A percentile compares a stretch with the other conserved stretches of the same genome.
Evolutionary conservation across 306 rosid species (phyloP).

Genomic region (Albizia julibrissin): DNA sequence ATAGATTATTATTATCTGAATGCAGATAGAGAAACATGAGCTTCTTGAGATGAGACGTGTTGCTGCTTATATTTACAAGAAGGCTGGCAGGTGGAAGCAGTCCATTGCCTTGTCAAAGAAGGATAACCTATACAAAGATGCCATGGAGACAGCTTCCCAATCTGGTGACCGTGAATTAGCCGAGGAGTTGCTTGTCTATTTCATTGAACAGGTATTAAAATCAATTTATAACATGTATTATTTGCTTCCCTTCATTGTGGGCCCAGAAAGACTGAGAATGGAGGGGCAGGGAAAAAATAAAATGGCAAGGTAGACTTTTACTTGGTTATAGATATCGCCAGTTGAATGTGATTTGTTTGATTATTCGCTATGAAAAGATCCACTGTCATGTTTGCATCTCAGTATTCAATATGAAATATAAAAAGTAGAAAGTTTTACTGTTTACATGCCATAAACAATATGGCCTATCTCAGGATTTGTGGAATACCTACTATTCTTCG

Average conservation of each 20-base stretch:
- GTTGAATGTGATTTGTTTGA: slow-evolving; percentile 17
- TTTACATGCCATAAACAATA: background rate
- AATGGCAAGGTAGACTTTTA: background rate
- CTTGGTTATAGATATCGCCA: background rate
- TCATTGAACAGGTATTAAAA: slow-evolving; percentile 80
- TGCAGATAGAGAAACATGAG: slow-evolving; percentile 96
- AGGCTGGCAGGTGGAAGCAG: slow-evolving; percentile 99
- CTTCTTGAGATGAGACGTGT: slow-evolving; percentile 99
- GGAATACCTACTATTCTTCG: background rate
- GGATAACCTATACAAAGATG: slow-evolving; percentile 98
- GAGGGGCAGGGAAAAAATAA: background rate
- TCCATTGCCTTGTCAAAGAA: slow-evolving; percentile 97
- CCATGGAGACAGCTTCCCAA: slow-evolving; percentile 99
- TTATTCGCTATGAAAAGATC: slow-evolving; percentile 11
- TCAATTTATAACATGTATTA: slow-evolving; percentile 15
- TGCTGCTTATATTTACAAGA: slow-evolving; percentile 97
- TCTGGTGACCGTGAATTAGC: slow-evolving; percentile 99
- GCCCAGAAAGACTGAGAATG: background rate
- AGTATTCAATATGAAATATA: background rate
- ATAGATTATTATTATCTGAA: slow-evolving; percentile 35
- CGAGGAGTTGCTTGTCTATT: slow-evolving; percentile 92
- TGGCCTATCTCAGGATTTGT: background rate
- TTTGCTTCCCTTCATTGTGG: background rate
- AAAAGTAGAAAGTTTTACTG: background rate
- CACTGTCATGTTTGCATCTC: background rate